These are phyloP conservation scores for Arthroderma sp. DNA, from an alignment of 2,329 filamentous ascomycete genomes.

Conservation along the genomic window DNA sequence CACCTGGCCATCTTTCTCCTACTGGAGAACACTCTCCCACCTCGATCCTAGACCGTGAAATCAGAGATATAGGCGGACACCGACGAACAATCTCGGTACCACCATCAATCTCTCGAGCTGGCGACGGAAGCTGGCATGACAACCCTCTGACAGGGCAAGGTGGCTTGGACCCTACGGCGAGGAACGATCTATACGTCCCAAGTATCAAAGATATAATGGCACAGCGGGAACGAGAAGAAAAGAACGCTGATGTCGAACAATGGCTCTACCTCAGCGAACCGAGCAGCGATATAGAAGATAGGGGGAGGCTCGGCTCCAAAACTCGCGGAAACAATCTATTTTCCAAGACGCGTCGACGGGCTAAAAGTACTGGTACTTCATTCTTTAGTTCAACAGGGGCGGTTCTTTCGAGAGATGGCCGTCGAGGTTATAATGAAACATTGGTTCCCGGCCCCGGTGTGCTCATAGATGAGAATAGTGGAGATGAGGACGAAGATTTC, in stretches of 20 bases:
- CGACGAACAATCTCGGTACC: conserved; percentile 13
- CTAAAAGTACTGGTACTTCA: conserved; percentile 31
- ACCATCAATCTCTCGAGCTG: conserved; percentile 21
- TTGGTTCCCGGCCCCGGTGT: conserved; percentile 40
- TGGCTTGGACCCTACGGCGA: conserved; percentile 35
- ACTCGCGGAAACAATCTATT: conserved; percentile 14
- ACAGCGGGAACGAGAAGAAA: conserved; percentile 35
- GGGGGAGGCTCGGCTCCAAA: conserved; percentile 8
- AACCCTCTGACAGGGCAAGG: conserved; percentile 27
- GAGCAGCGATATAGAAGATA: conserved; percentile 27
- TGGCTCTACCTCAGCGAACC: conserved; percentile 42
- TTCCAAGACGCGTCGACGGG: conserved; percentile 26
- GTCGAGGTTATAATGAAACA: conserved; percentile 22
- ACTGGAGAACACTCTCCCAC: not conserved
- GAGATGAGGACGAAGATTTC: conserved; percentile 21
- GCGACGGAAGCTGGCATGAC: conserved; percentile 36
- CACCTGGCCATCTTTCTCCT: conserved; percentile 25
- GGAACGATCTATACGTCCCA: conserved; percentile 31
- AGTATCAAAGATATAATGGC: conserved; percentile 40
- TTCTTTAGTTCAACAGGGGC: conserved; percentile 8
- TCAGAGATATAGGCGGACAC: conserved; percentile 13
- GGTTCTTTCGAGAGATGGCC: not conserved
- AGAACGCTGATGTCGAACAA: conserved; percentile 39
- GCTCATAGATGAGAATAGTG: conserved; percentile 31
- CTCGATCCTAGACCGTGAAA: not conserved